These are phyloP conservation scores for Solanum pennellii DNA, from an alignment of 257 asterid genomes.

Conservation along the genomic window DNA sequence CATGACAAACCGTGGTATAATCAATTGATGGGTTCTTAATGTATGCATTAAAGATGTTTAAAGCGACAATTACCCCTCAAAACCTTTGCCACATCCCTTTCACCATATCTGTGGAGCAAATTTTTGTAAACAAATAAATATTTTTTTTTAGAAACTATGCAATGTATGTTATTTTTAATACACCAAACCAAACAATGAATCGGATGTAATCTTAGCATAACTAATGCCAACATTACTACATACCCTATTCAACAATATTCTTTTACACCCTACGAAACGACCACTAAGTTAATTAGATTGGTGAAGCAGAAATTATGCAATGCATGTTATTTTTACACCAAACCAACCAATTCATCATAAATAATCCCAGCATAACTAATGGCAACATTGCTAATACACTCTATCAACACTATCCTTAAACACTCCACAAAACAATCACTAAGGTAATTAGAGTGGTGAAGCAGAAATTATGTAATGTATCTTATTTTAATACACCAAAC, in stretches of 20 bases:
- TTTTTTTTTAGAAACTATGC: background rate
- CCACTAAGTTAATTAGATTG: background rate
- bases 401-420: background rate
- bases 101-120: background rate
- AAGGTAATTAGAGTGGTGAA: background rate
- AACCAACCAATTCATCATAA: background rate
- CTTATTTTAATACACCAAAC: background rate
- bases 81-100: background rate
- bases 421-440: background rate
- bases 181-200: background rate
- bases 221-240: background rate
- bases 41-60: background rate
- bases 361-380: background rate
- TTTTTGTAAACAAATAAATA: background rate
- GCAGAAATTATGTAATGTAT: background rate
- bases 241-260: background rate
- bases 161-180: background rate
- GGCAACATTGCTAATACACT: background rate
- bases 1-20: background rate
- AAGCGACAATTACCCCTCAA: background rate
- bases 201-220: background rate
- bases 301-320: background rate
- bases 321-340: background rate
- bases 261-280: background rate
- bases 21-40: background rate